Percentiles rank a stretch among this genome's conserved stretches.
phyloP scores from a whole-genome alignment of 495 filamentous ascomycete species.

The Penicillium cataractarum region DNA sequence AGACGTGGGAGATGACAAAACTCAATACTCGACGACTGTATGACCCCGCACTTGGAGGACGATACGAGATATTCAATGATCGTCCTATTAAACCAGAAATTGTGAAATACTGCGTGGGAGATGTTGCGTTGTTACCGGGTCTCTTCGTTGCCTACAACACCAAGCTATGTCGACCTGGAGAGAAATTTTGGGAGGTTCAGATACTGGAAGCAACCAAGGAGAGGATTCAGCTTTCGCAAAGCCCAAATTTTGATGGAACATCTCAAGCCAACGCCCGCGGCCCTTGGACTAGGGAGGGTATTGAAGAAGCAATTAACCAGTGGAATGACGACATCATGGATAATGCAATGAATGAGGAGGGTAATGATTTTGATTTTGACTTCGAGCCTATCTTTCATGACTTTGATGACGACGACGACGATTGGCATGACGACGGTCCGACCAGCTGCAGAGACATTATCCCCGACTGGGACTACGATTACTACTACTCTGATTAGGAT shows the following conservation, averaged over 20 bases:
- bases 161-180: constrained; percentile 7
- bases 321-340: constrained; percentile 11
- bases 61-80: constrained; percentile 48
- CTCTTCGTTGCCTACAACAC: not conserved
- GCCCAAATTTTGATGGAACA: constrained; percentile 5
- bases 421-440: constrained; percentile 17
- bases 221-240: constrained; percentile 9
- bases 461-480: constrained; percentile 18
- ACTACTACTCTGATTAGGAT: constrained; percentile 20
- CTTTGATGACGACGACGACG: constrained; percentile 3
- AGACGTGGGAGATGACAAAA: constrained; percentile 32
- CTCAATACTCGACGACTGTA: constrained; percentile 31
- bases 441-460: constrained; percentile 21
- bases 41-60: constrained; percentile 44
- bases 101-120: constrained; percentile 50
- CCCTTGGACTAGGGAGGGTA: constrained; percentile 4
- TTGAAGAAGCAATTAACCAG: constrained; percentile 1
- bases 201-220: constrained; percentile 6
- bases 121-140: constrained; percentile 47
- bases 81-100: constrained; percentile 49
- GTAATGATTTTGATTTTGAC: constrained; percentile 11
- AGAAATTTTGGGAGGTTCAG: constrained; percentile 7
- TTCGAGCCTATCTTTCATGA: not conserved
- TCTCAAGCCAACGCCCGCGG: constrained; percentile 4
- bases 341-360: constrained; percentile 6